A percentile compares a stretch with the other conserved stretches of the same genome.
These are phyloP conservation scores for Kingdonia uniflora DNA, from an alignment of 164 flowering plant species.

Conservation along the genomic window DNA sequence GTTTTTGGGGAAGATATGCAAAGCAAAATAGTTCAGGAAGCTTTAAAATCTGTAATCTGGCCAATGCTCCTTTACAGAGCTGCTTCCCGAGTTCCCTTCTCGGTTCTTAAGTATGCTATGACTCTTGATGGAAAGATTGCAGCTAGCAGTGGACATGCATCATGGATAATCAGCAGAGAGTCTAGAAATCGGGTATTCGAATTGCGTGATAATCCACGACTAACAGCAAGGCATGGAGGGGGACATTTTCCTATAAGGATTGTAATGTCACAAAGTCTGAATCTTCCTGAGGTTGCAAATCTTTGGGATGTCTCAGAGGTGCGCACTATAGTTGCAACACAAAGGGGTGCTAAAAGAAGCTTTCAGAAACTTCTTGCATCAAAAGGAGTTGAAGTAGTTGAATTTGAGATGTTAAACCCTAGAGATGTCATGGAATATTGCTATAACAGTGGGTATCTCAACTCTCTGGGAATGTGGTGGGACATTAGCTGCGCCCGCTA, in stretches of 20 bases:
- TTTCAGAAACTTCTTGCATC: conserved; percentile 88
- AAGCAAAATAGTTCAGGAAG: conserved; percentile 72
- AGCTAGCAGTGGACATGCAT: conserved; percentile 85
- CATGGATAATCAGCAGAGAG: conserved; percentile 85
- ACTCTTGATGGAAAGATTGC: conserved; percentile 98
- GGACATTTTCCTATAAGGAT: conserved; percentile 77
- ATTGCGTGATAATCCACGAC: conserved; percentile 46
- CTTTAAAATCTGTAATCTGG: conserved; percentile 71
- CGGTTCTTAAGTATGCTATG: conserved; percentile 97
- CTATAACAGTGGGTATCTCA: conserved; percentile 83
- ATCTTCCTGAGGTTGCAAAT: conserved; percentile 91
- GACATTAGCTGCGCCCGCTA: conserved; percentile 80
- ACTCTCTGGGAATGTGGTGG: conserved; percentile 98
- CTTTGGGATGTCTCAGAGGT: conserved; percentile 81
- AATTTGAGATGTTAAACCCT: conserved; percentile 82
- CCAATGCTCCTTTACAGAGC: conserved; percentile 93
- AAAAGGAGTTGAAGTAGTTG: conserved; percentile 95
- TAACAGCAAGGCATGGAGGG: conserved; percentile 92
- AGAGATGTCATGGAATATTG: conserved; percentile 83
- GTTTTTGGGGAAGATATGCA: conserved; percentile 87
- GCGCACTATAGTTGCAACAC: conserved; percentile 89
- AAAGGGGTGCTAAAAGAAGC: conserved; percentile 77
- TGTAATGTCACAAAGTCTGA: conserved; percentile 76
- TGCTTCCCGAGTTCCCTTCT: conserved; percentile 74
- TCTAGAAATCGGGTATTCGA: conserved; percentile 78